Conservation (phyloP, 2,329 filamentous ascomycete species). For the Exophiala sideris region DNA sequence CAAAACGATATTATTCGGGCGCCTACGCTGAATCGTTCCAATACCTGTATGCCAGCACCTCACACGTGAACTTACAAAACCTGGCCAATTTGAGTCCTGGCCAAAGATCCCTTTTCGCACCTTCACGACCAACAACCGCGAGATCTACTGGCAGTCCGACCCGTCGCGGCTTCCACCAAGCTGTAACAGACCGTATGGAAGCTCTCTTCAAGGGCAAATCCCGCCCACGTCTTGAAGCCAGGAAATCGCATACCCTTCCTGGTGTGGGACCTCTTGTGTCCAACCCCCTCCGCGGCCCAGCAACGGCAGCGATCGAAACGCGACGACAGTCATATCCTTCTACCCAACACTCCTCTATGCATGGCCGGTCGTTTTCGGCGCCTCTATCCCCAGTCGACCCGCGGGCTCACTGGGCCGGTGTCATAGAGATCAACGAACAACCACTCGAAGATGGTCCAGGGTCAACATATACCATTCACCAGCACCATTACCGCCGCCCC, state of each 20-base stretch:
- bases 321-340: slow-evolving; percentile 16
- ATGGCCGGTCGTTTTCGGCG: slow-evolving; percentile 23
- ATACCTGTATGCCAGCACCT: slow-evolving; percentile 21
- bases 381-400: slow-evolving; percentile 41
- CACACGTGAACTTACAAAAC: slow-evolving; percentile 17
- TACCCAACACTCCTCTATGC: background rate
- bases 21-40: slow-evolving; percentile 27
- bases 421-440: slow-evolving; percentile 25
- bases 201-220: slow-evolving; percentile 9
- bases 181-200: slow-evolving; percentile 15
- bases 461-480: slow-evolving; percentile 19
- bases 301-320: slow-evolving; percentile 11
- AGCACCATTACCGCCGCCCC: slow-evolving; percentile 28
- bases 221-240: slow-evolving; percentile 22
- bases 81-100: slow-evolving; percentile 5
- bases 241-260: slow-evolving; percentile 26
- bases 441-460: slow-evolving; percentile 15
- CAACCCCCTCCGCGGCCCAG: slow-evolving; percentile 21
- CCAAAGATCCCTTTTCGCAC: slow-evolving; percentile 19
- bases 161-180: slow-evolving; percentile 15
- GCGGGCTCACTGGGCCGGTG: slow-evolving; percentile 42
- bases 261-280: slow-evolving; percentile 28
- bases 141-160: slow-evolving; percentile 12
- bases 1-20: slow-evolving; percentile 61
- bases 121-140: slow-evolving; percentile 29